A percentile compares a stretch with the other conserved stretches of the same genome.
Evolutionary conservation across 345 rosid genomes (phyloP).

Genomic region (Reutealis trisperma): DNA sequence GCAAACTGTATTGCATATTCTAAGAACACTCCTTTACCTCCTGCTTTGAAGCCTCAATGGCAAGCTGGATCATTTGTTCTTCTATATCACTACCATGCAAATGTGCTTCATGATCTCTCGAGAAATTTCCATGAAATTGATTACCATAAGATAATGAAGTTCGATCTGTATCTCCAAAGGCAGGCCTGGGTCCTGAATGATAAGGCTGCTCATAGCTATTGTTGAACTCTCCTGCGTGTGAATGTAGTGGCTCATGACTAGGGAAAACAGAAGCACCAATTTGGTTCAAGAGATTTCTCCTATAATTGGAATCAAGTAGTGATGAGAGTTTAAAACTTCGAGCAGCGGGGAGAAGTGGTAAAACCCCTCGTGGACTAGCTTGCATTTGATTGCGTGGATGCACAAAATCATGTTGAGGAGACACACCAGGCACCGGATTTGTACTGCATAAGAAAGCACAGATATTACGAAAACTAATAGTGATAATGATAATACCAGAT

Average conservation of each 20-base stretch:
- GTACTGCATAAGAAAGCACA: slow-evolving; percentile 37
- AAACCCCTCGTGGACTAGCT: slow-evolving; percentile 38
- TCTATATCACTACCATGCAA: slow-evolving; percentile 45
- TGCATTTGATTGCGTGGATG: slow-evolving; percentile 40
- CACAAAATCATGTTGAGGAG: slow-evolving; percentile 32
- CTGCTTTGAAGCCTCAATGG: slow-evolving; percentile 75
- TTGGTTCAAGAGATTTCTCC: slow-evolving; percentile 61
- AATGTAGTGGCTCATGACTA: slow-evolving; percentile 26
- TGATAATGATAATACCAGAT: background rate
- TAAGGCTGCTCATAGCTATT: slow-evolving; percentile 39
- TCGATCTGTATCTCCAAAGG: slow-evolving; percentile 27
- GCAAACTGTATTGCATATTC: slow-evolving; percentile 18
- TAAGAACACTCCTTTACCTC: slow-evolving; percentile 43
- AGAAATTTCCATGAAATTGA: slow-evolving; percentile 35
- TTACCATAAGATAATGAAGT: slow-evolving; percentile 31
- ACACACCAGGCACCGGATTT: slow-evolving; percentile 36
- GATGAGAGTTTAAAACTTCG: slow-evolving; percentile 74
- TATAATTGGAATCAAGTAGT: slow-evolving; percentile 67
- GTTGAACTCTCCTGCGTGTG: slow-evolving; percentile 37
- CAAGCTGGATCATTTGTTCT: slow-evolving; percentile 73
- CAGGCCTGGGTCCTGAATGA: slow-evolving; percentile 44
- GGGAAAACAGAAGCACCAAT: slow-evolving; percentile 45
- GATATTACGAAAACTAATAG: background rate
- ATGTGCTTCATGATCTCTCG: slow-evolving; percentile 31
- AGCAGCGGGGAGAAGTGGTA: slow-evolving; percentile 62